These are phyloP conservation scores for Verticillium alfalfae DNA, from an alignment of 2,329 filamentous ascomycete species.

Conservation along the genomic window DNA sequence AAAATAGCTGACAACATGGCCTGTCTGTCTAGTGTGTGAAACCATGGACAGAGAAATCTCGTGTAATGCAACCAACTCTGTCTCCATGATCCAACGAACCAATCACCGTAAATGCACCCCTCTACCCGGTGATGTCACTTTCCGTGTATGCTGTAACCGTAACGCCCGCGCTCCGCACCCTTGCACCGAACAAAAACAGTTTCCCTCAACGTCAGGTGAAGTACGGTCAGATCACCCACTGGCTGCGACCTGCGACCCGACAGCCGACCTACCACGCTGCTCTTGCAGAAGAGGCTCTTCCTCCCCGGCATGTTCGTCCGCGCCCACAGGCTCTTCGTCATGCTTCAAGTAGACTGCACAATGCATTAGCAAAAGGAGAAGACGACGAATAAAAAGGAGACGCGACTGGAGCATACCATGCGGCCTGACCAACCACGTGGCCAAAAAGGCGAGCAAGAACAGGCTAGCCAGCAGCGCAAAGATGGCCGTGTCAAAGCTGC, in stretches of 20 bases:
- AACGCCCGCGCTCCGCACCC: not conserved
- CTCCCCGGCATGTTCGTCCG: not conserved
- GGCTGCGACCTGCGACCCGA: not conserved
- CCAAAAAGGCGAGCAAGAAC: slow-evolving; percentile 61
- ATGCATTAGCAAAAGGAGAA: not conserved
- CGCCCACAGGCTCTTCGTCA: not conserved
- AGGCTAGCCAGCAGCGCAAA: slow-evolving; percentile 68
- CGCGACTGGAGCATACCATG: slow-evolving; percentile 53
- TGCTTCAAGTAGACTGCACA: slow-evolving; percentile 9
- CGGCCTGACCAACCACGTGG: slow-evolving; percentile 67
- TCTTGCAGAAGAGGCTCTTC: not conserved
- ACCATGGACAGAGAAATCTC: too few relatives aligned
- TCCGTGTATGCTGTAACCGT: not conserved
- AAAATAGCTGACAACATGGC: too few relatives aligned
- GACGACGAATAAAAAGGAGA: too few relatives aligned
- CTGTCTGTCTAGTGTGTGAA: too few relatives aligned
- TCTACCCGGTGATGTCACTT: not conserved
- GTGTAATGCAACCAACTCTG: too few relatives aligned
- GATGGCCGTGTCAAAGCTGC: slow-evolving; percentile 71
- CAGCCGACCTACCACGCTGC: not conserved
- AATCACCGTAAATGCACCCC: too few relatives aligned
- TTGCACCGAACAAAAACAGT: not conserved
- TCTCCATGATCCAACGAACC: too few relatives aligned
- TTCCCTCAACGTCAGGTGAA: not conserved
- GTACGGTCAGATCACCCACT: not conserved